Percentiles rank a stretch among this genome's conserved stretches.
Conservation (phyloP, 2,329 filamentous ascomycete species). For the Botrytis aclada region DNA sequence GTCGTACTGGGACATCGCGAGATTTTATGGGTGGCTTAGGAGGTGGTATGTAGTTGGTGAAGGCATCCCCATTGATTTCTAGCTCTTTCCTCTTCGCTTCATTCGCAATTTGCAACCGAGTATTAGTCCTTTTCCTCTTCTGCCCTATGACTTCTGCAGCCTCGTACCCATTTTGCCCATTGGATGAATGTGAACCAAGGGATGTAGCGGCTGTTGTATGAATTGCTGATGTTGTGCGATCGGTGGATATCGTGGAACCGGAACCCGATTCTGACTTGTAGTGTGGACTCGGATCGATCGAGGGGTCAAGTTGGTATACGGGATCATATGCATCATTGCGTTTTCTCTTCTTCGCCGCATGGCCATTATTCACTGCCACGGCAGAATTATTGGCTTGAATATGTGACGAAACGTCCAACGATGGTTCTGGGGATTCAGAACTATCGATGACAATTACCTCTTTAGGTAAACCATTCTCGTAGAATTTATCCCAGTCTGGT, state of each 20-base stretch:
- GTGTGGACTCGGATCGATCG: constrained; percentile 71
- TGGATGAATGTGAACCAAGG: constrained; percentile 62
- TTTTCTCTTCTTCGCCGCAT: constrained; percentile 73
- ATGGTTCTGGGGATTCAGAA: constrained; percentile 51
- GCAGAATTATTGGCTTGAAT: constrained; percentile 30
- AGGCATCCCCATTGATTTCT: constrained; percentile 67
- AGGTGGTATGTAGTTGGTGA: constrained; percentile 79
- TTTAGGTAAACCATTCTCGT: constrained; percentile 77
- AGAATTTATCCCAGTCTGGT: constrained; percentile 77
- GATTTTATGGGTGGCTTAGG: constrained; percentile 88
- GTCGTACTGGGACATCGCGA: constrained; percentile 66
- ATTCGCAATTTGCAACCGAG: constrained; percentile 75
- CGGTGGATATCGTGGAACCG: constrained; percentile 73
- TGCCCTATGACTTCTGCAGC: constrained; percentile 68
- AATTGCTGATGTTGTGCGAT: constrained; percentile 75
- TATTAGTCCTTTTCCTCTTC: constrained; percentile 79
- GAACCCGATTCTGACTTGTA: constrained; percentile 60
- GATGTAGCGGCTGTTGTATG: constrained; percentile 90
- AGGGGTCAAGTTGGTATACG: constrained; percentile 64
- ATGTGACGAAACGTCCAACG: constrained; percentile 43
- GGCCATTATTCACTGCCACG: constrained; percentile 43
- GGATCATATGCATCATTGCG: constrained; percentile 63
- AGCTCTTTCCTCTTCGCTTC: constrained; percentile 77
- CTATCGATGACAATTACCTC: constrained; percentile 82
- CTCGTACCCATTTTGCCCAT: constrained; percentile 61